Conservation (phyloP, 257 asterid genomes). For the Ilex asprella region DNA sequence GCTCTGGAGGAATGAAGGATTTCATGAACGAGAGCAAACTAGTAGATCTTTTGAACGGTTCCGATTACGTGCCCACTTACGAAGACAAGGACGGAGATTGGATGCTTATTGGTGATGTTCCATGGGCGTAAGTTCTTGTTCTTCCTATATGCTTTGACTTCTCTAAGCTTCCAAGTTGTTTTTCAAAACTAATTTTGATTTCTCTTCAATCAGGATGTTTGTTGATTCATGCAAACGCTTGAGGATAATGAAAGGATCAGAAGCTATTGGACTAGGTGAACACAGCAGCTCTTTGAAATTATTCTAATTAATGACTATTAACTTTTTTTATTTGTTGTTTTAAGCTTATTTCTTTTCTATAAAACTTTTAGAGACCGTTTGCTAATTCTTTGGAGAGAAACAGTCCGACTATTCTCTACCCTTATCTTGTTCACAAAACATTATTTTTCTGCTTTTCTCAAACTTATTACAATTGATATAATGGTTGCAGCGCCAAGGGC, state of each 20-base stretch:
- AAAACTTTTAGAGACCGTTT: not conserved
- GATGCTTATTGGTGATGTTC: constrained; percentile 41
- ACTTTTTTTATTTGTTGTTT: not conserved
- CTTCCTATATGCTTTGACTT: not conserved
- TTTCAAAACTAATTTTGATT: not conserved
- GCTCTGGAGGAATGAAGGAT: constrained; percentile 31
- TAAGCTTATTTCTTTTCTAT: not conserved
- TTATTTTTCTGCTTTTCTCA: too few relatives aligned
- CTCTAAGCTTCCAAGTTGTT: too few relatives aligned
- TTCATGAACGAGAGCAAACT: constrained; percentile 18
- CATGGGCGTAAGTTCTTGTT: constrained; percentile 39
- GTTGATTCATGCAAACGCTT: constrained; percentile 30
- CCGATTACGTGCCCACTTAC: constrained; percentile 23
- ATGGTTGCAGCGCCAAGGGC: constrained; percentile 49
- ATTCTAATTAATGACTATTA: not conserved
- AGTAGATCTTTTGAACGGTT: constrained; percentile 43
- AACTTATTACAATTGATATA: too few relatives aligned
- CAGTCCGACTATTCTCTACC: too few relatives aligned
- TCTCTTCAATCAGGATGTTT: constrained; percentile 19
- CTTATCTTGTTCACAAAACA: too few relatives aligned
- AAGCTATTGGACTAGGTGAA: constrained; percentile 30
- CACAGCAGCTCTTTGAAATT: not conserved
- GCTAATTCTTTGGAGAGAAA: too few relatives aligned
- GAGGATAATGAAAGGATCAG: constrained; percentile 28
- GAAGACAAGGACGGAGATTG: constrained; percentile 36